These are phyloP conservation scores for Mucor sp. DNA, from an alignment of 371 early-diverging fungal species.

Conservation along the genomic window DNA sequence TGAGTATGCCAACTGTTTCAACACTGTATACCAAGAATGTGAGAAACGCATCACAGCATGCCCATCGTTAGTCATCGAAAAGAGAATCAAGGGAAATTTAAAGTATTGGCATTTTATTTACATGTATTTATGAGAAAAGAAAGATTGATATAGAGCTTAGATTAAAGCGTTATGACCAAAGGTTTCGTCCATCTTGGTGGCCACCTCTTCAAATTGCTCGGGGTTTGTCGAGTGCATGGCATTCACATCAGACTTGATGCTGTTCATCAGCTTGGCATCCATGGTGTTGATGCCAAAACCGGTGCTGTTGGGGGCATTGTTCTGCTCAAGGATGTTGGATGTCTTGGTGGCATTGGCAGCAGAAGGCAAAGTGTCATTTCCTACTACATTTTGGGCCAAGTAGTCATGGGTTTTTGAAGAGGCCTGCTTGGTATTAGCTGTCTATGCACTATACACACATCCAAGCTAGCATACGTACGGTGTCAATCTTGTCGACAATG, in stretches of 20 bases:
- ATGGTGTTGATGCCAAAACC: background rate
- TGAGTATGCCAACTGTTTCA: too few relatives aligned
- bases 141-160: background rate
- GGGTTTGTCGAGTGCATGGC: slow-evolving; percentile 25
- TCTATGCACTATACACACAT: background rate
- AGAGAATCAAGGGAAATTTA: too few relatives aligned
- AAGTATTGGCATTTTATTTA: background rate
- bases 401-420: slow-evolving; percentile 13
- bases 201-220: slow-evolving; percentile 16
- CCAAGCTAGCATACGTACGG: background rate
- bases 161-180: slow-evolving; percentile 23
- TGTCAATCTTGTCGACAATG: slow-evolving; percentile 16
- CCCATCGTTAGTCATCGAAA: too few relatives aligned
- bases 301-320: background rate
- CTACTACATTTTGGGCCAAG: background rate
- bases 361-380: background rate
- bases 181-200: slow-evolving; percentile 26
- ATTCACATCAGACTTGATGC: slow-evolving; percentile 12
- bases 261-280: slow-evolving; percentile 16
- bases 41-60: too few relatives aligned
- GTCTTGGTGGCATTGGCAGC: background rate
- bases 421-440: slow-evolving; percentile 1
- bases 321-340: background rate
- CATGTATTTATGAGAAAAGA: background rate
- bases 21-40: too few relatives aligned